Evolutionary conservation across 1,284 basidiomycete species (phyloP), one percentile per base, ranked within the genome.

Genomic region (Hypsizygus ulmarius): DNA sequence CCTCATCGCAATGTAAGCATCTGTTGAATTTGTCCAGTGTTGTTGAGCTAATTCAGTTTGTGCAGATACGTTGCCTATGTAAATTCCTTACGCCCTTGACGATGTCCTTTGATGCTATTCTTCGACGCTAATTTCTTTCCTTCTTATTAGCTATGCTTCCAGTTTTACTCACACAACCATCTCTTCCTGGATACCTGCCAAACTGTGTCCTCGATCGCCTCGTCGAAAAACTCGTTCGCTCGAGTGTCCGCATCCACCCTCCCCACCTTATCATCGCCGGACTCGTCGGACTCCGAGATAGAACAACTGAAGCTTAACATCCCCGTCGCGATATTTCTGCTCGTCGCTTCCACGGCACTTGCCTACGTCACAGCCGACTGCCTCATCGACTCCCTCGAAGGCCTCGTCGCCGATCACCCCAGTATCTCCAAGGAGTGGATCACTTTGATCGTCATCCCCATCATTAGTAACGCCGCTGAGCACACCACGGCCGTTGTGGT

Each of bases 401-500:
- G 69, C 6, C 56, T 73, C 18, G 58, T 70, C 37, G 62, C 62
- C 8, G 59, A 63, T 5, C 66, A 77, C 57, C 74, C 77, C 30
- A 55, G 56, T 58, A 58, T 81, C 50, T 72, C 74, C 44, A 73
- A 77, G 51, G 79, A 84, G 56, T 85, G 81, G 66, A 73, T 85
- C 48, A 82, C 79, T 4, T 64, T 86, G 15, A 85, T 89, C 59
- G 66, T 88, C 28, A 73, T 89, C 4, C 86, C 85, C 4, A 69
- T 83, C 39, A 78, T 83, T 49, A 77, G 79, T 45, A 87, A 86
- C 57, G 78, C 80, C 1, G 81, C 82, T 3, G 83, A 86, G 63
- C 81, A 84, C 59, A 73, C 79, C 40, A 82, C 82, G 0, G 81
- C 82, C 11, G 81, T 86, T 47, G 78, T 80, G 5, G 82, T 86